These are phyloP conservation scores for Phytophthora foliorum DNA, from an alignment of 352 stramenopile species.

Conservation along the genomic window DNA sequence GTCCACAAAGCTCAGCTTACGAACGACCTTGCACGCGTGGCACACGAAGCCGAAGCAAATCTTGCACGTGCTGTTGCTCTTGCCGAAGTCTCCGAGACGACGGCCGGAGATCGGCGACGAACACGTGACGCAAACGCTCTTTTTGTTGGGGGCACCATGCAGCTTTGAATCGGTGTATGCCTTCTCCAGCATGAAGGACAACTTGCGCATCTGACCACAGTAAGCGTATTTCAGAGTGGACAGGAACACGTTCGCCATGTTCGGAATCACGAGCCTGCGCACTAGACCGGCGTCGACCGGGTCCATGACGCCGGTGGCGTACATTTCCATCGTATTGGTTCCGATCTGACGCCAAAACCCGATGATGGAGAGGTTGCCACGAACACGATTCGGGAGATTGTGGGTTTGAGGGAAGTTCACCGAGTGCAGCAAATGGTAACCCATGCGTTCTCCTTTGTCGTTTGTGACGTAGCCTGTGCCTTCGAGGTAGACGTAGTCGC, in stretches of 20 bases:
- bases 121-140: conserved; percentile 31
- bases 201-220: conserved; percentile 39
- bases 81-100: conserved; percentile 24
- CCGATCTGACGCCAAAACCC: conserved; percentile 54
- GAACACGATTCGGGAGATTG: conserved; percentile 41
- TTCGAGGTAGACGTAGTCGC: conserved; percentile 54
- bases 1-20: conserved; percentile 37
- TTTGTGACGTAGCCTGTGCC: conserved; percentile 24
- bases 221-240: conserved; percentile 31
- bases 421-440: conserved; percentile 32
- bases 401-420: conserved; percentile 34
- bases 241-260: conserved; percentile 29
- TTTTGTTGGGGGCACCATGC: conserved; percentile 27
- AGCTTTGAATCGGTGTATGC: conserved; percentile 28
- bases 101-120: conserved; percentile 22
- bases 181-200: conserved; percentile 35
- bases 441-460: conserved; percentile 25
- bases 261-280: conserved; percentile 27
- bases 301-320: conserved; percentile 43
- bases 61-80: conserved; percentile 31
- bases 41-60: conserved; percentile 32
- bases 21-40: conserved; percentile 28
- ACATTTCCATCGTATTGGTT: conserved; percentile 51
- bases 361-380: conserved; percentile 48
- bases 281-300: conserved; percentile 31